Percentiles rank a stretch among this genome's conserved stretches.
These are phyloP conservation scores for Cytidiella melzeri DNA, from an alignment of 768 basidiomycete genomes.

Conservation along the genomic window DNA sequence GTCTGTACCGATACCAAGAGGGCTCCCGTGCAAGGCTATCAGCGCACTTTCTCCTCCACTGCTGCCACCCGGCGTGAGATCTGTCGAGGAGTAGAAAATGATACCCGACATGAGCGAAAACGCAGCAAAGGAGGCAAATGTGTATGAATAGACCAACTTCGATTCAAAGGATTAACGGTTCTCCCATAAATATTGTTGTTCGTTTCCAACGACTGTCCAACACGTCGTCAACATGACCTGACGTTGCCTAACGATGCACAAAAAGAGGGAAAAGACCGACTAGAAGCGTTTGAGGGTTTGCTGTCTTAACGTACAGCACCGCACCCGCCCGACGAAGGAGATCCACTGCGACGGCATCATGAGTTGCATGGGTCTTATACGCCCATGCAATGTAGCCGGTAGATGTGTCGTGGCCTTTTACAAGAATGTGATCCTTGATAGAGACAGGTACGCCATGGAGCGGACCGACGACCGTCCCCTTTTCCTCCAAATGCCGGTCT, in stretches of 20 bases:
- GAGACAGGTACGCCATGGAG: conserved; percentile 80
- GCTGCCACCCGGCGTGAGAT: conserved; percentile 59
- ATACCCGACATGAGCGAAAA: neutral
- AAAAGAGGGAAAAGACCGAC: conserved; percentile 26
- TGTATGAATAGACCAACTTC: conserved; percentile 18
- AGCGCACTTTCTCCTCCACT: conserved; percentile 86
- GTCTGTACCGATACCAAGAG: conserved; percentile 79
- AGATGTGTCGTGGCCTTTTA: conserved; percentile 57
- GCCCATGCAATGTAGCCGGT: conserved; percentile 73
- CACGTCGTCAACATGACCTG: conserved; percentile 10
- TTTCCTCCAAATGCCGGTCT: conserved; percentile 58
- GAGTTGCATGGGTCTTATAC: conserved; percentile 46
- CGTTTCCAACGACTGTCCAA: conserved; percentile 41
- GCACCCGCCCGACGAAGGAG: conserved; percentile 62
- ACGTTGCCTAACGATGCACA: neutral
- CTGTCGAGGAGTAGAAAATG: conserved; percentile 7
- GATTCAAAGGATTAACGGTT: conserved; percentile 43
- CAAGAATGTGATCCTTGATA: conserved; percentile 65
- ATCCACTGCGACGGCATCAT: conserved; percentile 38
- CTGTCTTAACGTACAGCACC: conserved; percentile 83
- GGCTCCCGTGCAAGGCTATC: conserved; percentile 72
- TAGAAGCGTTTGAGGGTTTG: conserved; percentile 74
- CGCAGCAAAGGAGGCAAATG: neutral
- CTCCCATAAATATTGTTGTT: conserved; percentile 44
- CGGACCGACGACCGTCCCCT: conserved; percentile 55